These are phyloP conservation scores for Clitopilus passeckerianus DNA, from an alignment of 768 basidiomycete species.

Conservation along the genomic window DNA sequence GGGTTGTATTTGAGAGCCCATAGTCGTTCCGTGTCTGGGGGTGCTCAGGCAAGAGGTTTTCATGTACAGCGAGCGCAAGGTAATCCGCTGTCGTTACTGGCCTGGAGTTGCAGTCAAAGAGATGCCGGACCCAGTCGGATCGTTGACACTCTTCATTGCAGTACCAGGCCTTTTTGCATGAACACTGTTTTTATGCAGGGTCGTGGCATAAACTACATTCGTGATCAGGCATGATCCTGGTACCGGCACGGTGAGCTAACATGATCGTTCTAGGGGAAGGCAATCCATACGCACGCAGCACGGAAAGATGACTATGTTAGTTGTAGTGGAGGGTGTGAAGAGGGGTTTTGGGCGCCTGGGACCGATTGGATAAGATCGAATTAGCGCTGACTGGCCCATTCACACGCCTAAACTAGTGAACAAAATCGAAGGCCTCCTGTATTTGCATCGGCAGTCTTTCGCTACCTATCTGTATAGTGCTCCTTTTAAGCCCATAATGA, in stretches of 20 bases:
- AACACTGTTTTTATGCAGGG: constrained; percentile 10
- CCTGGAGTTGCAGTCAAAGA: constrained; percentile 23
- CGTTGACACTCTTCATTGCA: constrained; percentile 26
- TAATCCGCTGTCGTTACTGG: constrained; percentile 25
- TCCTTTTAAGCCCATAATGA: no score
- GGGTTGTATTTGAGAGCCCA: constrained; percentile 21
- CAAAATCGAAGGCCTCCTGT: no score
- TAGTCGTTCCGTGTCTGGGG: constrained; percentile 26
- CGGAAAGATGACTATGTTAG: background rate
- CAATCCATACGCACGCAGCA: background rate
- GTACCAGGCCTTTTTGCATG: constrained; percentile 23
- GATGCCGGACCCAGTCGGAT: constrained; percentile 22
- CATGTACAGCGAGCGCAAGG: constrained; percentile 20
- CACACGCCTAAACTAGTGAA: no score
- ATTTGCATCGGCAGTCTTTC: no score
- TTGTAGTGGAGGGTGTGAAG: no score
- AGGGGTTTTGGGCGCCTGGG: no score
- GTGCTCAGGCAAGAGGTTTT: constrained; percentile 22
- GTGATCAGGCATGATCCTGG: background rate
- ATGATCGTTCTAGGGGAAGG: background rate
- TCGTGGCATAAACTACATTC: constrained; percentile 2
- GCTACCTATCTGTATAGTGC: no score
- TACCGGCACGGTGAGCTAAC: background rate
- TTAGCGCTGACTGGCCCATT: no score
- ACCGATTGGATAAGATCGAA: no score